A percentile compares a stretch with the other conserved stretches of the same genome.
These are phyloP conservation scores for Kondoa malvinella DNA, from an alignment of 768 basidiomycete species.

Conservation along the genomic window DNA sequence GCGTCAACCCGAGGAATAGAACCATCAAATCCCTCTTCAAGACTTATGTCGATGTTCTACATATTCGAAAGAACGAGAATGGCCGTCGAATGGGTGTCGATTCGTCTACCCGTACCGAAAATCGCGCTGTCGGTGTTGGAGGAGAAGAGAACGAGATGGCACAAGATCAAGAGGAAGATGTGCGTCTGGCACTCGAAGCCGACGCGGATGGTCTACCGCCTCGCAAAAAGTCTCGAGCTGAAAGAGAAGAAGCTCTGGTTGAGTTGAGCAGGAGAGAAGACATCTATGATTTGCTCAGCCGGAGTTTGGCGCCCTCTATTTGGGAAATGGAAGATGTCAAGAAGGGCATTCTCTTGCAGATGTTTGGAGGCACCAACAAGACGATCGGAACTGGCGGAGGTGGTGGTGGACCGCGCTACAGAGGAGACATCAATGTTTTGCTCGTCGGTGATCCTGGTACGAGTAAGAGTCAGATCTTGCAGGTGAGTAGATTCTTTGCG, in stretches of 20 bases:
- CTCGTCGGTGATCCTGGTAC: slow-evolving; percentile 96
- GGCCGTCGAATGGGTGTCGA: slow-evolving; percentile 53
- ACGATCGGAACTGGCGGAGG: slow-evolving; percentile 81
- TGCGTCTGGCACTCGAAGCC: slow-evolving; percentile 17
- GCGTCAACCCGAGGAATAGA: slow-evolving; percentile 78
- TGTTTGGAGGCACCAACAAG: slow-evolving; percentile 98
- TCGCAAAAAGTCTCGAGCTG: slow-evolving; percentile 40
- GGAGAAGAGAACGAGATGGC: slow-evolving; percentile 49
- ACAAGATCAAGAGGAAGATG: slow-evolving; percentile 31
- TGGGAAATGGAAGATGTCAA: slow-evolving; percentile 99
- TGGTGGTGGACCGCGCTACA: slow-evolving; percentile 84
- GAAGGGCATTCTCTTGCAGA: slow-evolving; percentile 85
- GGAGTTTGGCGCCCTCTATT: slow-evolving; percentile 80
- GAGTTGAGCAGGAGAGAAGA: slow-evolving; percentile 58
- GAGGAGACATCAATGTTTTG: slow-evolving; percentile 94
- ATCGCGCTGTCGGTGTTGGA: slow-evolving; percentile 53
- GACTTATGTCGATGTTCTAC: slow-evolving; percentile 90
- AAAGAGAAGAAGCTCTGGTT: slow-evolving; percentile 60
- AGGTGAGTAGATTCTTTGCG: slow-evolving; percentile 40
- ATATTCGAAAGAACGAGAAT: slow-evolving; percentile 56
- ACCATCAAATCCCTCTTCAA: slow-evolving; percentile 91
- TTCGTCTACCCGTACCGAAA: slow-evolving; percentile 47
- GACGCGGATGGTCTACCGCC: slow-evolving; percentile 32
- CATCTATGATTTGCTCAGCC: slow-evolving; percentile 66
- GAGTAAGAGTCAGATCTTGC: slow-evolving; percentile 84